phyloP scores from a whole-genome alignment of 1,139 yeast genomes.

The Pneumocystis jirovecii region DNA sequence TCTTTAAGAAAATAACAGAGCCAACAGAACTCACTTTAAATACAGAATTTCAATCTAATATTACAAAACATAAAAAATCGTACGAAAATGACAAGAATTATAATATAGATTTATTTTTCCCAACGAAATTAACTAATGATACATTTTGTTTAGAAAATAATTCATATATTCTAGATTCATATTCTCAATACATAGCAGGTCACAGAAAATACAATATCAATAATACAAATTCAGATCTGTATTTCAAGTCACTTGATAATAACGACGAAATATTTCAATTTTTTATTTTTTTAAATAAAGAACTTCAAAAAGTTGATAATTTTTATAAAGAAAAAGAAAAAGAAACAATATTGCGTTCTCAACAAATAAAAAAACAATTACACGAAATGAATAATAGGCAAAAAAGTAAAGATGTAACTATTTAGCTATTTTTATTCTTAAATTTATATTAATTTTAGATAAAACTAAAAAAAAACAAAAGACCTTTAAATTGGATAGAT shows the following conservation, averaged over 20 bases:
- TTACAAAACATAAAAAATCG: background rate
- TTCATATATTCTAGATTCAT: background rate
- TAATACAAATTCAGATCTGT: background rate
- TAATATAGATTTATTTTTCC: background rate
- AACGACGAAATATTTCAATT: slow-evolving; percentile 34
- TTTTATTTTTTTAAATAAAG: slow-evolving; percentile 43
- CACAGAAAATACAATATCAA: background rate
- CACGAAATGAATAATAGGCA: slow-evolving; percentile 41
- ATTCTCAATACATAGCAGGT: background rate
- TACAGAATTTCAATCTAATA: background rate
- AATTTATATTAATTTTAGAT: background rate
- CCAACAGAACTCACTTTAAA: background rate
- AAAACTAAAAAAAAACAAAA: background rate
- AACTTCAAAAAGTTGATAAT: slow-evolving; percentile 42
- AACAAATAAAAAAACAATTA: slow-evolving; percentile 53
- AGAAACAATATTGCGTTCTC: slow-evolving; percentile 44
- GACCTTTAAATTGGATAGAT: background rate
- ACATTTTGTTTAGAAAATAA: background rate
- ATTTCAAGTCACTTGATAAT: background rate
- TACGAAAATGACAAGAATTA: background rate
- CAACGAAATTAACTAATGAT: background rate
- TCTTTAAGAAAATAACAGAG: background rate
- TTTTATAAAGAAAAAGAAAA: slow-evolving; percentile 49
- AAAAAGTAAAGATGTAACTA: slow-evolving; percentile 22
- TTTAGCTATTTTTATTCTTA: slow-evolving; percentile 12